These are phyloP conservation scores for Suillus decipiens DNA, from an alignment of 768 basidiomycete species.

Conservation along the genomic window DNA sequence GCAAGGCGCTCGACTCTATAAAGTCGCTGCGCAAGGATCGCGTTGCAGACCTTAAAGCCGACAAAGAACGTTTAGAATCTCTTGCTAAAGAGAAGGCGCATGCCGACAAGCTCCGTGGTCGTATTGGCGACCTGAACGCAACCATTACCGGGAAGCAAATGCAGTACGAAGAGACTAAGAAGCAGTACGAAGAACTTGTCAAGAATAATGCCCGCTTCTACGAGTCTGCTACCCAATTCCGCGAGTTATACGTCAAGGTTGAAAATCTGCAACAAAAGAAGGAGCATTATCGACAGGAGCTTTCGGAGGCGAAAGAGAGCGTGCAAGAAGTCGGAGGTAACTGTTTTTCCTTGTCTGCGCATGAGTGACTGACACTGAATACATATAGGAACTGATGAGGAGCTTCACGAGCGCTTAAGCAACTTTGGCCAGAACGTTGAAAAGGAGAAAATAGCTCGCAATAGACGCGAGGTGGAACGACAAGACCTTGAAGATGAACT, in stretches of 20 bases:
- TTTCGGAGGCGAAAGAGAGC: conserved; percentile 61
- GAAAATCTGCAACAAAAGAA: conserved; percentile 65
- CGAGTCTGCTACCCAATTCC: conserved; percentile 81
- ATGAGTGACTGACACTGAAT: not conserved
- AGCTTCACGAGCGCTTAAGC: conserved; percentile 56
- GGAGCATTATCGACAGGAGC: conserved; percentile 58
- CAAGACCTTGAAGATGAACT: conserved; percentile 68
- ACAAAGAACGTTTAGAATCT: conserved; percentile 81
- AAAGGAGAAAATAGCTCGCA: conserved; percentile 50
- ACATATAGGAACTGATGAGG: conserved; percentile 66
- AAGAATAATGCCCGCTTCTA: conserved; percentile 77
- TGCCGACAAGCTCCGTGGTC: conserved; percentile 77
- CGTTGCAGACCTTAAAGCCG: conserved; percentile 86
- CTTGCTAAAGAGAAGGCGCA: conserved; percentile 82
- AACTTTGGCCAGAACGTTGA: conserved; percentile 63
- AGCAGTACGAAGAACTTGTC: conserved; percentile 62
- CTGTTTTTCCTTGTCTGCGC: not conserved
- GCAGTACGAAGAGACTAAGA: conserved; percentile 71
- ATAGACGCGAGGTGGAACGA: conserved; percentile 48
- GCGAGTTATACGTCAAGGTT: conserved; percentile 77
- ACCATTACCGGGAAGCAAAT: conserved; percentile 70
- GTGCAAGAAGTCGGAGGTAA: conserved; percentile 68
- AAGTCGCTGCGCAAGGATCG: conserved; percentile 90
- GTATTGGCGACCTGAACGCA: conserved; percentile 60
- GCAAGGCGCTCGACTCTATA: conserved; percentile 94